A percentile compares a stretch with the other conserved stretches of the same genome.
Evolutionary conservation across 306 rosid species (phyloP).

Genomic region (Cicer bijugum): DNA sequence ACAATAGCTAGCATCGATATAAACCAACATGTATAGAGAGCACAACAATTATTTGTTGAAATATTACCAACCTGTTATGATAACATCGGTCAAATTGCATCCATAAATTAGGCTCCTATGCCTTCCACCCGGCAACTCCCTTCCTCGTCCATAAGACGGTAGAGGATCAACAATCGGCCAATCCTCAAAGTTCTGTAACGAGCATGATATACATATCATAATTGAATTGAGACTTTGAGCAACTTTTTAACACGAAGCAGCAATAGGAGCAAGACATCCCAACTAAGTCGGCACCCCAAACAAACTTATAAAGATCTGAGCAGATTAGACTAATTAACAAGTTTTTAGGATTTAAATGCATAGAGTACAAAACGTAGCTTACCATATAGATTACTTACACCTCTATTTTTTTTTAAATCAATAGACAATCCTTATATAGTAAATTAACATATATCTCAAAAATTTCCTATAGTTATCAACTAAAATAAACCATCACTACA

Average conservation of each 20-base stretch:
- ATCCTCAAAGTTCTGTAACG: slow-evolving; percentile 60
- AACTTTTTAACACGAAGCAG: too few relatives aligned
- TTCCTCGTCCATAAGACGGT: slow-evolving; percentile 90
- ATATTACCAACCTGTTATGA: slow-evolving; percentile 70
- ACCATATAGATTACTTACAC: slow-evolving; percentile 13
- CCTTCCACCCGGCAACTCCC: slow-evolving; percentile 87
- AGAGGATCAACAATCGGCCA: slow-evolving; percentile 86
- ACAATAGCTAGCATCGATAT: slow-evolving; percentile 42
- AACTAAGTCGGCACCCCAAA: too few relatives aligned
- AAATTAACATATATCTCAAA: slow-evolving; percentile 12
- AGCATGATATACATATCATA: slow-evolving; percentile 38
- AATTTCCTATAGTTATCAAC: slow-evolving; percentile 6
- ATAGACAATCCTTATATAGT: slow-evolving; percentile 31
- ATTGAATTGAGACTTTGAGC: slow-evolving; percentile 4
- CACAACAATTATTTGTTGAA: slow-evolving; percentile 28
- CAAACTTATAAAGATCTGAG: slow-evolving; percentile 8
- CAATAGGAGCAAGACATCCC: too few relatives aligned
- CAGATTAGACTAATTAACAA: slow-evolving; percentile 5
- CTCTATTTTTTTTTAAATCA: not conserved
- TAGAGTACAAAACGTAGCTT: slow-evolving; percentile 14
- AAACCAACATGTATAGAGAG: slow-evolving; percentile 35
- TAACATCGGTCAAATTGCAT: slow-evolving; percentile 69
- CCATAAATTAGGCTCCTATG: slow-evolving; percentile 78
- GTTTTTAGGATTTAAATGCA: slow-evolving; percentile 20
- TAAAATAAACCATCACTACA: not conserved